phyloP scores from a whole-genome alignment of 78 protist species.

The Guillardia theta region DNA sequence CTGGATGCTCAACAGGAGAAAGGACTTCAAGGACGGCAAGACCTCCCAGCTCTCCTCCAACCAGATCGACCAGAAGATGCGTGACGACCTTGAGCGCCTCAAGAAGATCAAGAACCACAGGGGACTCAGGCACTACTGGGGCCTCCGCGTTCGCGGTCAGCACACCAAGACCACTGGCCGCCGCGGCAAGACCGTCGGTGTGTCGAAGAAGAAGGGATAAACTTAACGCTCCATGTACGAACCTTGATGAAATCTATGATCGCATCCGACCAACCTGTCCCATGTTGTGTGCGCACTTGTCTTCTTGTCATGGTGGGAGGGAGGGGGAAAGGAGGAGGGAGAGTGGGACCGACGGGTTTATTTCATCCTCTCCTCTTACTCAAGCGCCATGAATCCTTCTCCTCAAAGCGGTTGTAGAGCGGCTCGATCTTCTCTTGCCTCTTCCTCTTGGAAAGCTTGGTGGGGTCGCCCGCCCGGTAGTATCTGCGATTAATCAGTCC shows the following conservation, averaged over 20 bases:
- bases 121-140: constrained; percentile 98
- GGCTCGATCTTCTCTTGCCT: constrained; percentile 90
- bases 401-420: constrained; percentile 79
- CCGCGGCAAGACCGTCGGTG: constrained; percentile 87
- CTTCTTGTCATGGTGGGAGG: no score
- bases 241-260: no score
- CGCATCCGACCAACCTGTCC: no score
- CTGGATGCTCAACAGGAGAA: constrained; percentile 98
- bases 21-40: constrained; percentile 90
- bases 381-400: constrained; percentile 88
- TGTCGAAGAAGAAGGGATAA: constrained; percentile 68
- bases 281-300: no score
- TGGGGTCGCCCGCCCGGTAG: constrained; percentile 56
- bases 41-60: constrained; percentile 50
- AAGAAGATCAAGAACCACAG: constrained; percentile 95
- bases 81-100: constrained; percentile 98
- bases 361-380: constrained; percentile 51
- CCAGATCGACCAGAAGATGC: constrained; percentile 83
- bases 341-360: no score
- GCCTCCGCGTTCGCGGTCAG: constrained; percentile 99
- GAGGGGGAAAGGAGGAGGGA: no score
- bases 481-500: no score
- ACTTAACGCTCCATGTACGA: not conserved
- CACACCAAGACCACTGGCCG: constrained; percentile 99
- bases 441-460: constrained; percentile 64